Conservation (phyloP, 805 yeast species). For the Clavispora asparagi region DNA sequence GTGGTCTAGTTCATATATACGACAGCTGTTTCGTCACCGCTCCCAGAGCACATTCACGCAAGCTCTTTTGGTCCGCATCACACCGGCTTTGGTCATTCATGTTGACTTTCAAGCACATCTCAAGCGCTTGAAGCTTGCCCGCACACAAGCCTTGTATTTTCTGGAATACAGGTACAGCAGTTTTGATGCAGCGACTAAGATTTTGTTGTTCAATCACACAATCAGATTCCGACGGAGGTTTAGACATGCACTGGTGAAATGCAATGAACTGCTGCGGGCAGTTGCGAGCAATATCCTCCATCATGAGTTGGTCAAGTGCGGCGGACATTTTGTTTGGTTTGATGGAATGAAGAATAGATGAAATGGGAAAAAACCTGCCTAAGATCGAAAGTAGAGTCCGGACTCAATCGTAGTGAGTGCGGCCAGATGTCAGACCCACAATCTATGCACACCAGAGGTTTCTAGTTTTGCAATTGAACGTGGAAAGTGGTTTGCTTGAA, state of each 20-base stretch:
- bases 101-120: slow-evolving; percentile 53
- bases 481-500: too few species aligned
- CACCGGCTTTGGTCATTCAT: slow-evolving; percentile 46
- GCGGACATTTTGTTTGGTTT: slow-evolving; percentile 6
- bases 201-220: slow-evolving; percentile 55
- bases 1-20: too few species aligned
- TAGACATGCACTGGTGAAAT: slow-evolving; percentile 68
- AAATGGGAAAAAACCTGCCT: too few species aligned
- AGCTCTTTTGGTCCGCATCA: slow-evolving; percentile 43
- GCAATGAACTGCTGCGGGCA: slow-evolving; percentile 72
- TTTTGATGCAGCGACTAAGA: slow-evolving; percentile 59
- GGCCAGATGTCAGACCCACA: not conserved
- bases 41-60: slow-evolving; percentile 57
- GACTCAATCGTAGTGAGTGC: too few species aligned
- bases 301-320: slow-evolving; percentile 60
- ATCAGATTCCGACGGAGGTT: slow-evolving; percentile 44
- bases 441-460: too few species aligned
- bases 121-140: slow-evolving; percentile 55
- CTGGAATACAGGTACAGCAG: slow-evolving; percentile 64
- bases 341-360: not conserved
- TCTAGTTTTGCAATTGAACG: too few species aligned
- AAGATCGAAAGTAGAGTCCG: too few species aligned
- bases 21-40: slow-evolving; percentile 6
- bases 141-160: slow-evolving; percentile 62
- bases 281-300: slow-evolving; percentile 70